Conservation (phyloP, 2,329 filamentous ascomycete species). For the Leptoxyphium fumago region DNA sequence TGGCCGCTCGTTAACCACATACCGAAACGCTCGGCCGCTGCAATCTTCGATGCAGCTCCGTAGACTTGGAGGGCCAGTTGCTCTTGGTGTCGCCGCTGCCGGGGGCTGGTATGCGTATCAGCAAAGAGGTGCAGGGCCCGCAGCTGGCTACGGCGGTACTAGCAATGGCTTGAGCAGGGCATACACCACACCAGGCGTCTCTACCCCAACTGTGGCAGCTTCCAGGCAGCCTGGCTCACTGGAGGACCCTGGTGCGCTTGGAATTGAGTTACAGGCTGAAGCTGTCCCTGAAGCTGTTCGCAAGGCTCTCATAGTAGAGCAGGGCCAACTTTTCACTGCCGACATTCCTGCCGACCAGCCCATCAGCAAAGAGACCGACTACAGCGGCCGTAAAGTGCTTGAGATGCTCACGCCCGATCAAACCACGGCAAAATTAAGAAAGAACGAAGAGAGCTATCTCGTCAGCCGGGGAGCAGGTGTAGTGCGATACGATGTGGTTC, state of each 20-base stretch:
- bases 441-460: conserved; percentile 80
- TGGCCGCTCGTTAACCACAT: conserved; percentile 29
- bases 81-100: conserved; percentile 54
- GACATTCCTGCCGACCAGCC: conserved; percentile 74
- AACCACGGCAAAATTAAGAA: conserved; percentile 74
- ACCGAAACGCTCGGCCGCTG: conserved; percentile 30
- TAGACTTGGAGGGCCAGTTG: conserved; percentile 49
- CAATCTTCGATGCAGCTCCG: conserved; percentile 63
- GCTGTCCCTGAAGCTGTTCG: conserved; percentile 39
- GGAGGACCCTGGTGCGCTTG: conserved; percentile 5
- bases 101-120: conserved; percentile 61
- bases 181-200: conserved; percentile 8
- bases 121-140: conserved; percentile 4
- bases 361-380: conserved; percentile 74
- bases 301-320: conserved; percentile 69
- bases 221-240: conserved; percentile 2
- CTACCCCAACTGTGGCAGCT: conserved; percentile 12
- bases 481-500: conserved; percentile 84
- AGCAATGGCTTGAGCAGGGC: conserved; percentile 17
- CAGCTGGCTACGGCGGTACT: conserved; percentile 1
- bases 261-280: conserved; percentile 12
- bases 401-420: conserved; percentile 96
- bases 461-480: conserved; percentile 84
- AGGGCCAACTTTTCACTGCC: conserved; percentile 79
- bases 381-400: conserved; percentile 69